Conservation (phyloP, 2,329 filamentous ascomycete species). For the Sarocladium brachiariae region DNA sequence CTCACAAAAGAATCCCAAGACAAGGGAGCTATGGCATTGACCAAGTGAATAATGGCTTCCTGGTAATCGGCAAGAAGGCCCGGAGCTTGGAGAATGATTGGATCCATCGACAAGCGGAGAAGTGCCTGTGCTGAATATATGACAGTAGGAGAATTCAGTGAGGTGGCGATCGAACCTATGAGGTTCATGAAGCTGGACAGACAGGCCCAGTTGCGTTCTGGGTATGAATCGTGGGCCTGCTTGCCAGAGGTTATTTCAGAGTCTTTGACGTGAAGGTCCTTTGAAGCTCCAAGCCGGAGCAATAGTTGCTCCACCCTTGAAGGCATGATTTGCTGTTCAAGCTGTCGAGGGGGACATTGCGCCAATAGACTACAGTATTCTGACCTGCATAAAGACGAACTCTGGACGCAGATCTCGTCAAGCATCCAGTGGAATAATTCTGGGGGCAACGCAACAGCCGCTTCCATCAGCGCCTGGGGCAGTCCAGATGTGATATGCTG, state of each 20-base stretch:
- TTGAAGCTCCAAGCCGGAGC: constrained; percentile 47
- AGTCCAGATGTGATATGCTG: constrained; percentile 58
- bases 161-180: constrained; percentile 25
- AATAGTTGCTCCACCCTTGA: constrained; percentile 48
- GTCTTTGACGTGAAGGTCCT: constrained; percentile 31
- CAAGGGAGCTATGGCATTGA: constrained; percentile 28
- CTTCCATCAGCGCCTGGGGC: constrained; percentile 41
- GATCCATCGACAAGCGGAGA: constrained; percentile 50
- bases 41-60: constrained; percentile 36
- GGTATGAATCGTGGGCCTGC: constrained; percentile 21
- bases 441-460: constrained; percentile 43
- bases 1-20: constrained; percentile 38
- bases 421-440: constrained; percentile 62
- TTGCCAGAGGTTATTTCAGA: constrained; percentile 18
- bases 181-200: constrained; percentile 38
- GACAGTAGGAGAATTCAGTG: constrained; percentile 26
- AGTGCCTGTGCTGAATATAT: constrained; percentile 39
- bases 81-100: constrained; percentile 35
- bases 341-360: constrained; percentile 33
- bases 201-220: constrained; percentile 38
- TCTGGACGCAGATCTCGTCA: constrained; percentile 50
- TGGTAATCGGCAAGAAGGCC: constrained; percentile 35
- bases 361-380: constrained; percentile 54
- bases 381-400: constrained; percentile 45
- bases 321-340: constrained; percentile 37